These are phyloP conservation scores for Cryptococcus sp. DNA, from an alignment of 1,284 basidiomycete species.

Conservation along the genomic window DNA sequence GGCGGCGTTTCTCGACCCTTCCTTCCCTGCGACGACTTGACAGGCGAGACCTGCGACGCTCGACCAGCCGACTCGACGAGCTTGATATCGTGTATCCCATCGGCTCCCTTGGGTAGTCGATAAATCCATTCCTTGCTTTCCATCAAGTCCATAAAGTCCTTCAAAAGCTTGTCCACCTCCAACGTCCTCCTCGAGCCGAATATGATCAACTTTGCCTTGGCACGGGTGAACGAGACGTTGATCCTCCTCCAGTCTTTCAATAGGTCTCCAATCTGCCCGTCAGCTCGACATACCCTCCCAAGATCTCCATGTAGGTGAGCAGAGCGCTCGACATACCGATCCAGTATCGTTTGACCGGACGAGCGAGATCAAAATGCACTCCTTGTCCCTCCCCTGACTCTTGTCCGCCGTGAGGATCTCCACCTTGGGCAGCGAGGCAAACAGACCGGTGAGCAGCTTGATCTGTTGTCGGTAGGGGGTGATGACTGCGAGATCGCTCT, in stretches of 20 bases:
- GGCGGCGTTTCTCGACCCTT: too few species aligned
- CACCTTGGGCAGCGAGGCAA: conserved; percentile 48
- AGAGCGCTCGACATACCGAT: conserved; percentile 52
- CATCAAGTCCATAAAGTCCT: conserved; percentile 70
- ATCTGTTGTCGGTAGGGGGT: conserved; percentile 92
- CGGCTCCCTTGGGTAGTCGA: conserved; percentile 54
- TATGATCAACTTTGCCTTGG: conserved; percentile 81
- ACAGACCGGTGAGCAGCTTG: conserved; percentile 68
- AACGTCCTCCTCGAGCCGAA: conserved; percentile 78
- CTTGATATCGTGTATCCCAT: conserved; percentile 37
- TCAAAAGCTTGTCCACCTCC: conserved; percentile 54
- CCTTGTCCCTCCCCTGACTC: conserved; percentile 94
- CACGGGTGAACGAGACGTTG: conserved; percentile 95
- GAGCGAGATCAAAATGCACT: conserved; percentile 87
- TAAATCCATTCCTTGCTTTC: conserved; percentile 65
- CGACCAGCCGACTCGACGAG: too few species aligned
- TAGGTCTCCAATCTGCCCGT: conserved; percentile 76
- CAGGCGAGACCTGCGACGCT: too few species aligned
- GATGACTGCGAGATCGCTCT: conserved; percentile 77
- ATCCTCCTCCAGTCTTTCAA: conserved; percentile 91
- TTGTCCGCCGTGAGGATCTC: conserved; percentile 93
- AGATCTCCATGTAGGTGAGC: background rate
- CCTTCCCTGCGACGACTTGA: background rate
- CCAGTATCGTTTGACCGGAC: conserved; percentile 76
- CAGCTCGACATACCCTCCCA: conserved; percentile 4